Evolutionary conservation across 805 yeast species (phyloP), one percentile per base, ranked within the genome.

Genomic region (Saccharomycopsis synnaedendra): DNA sequence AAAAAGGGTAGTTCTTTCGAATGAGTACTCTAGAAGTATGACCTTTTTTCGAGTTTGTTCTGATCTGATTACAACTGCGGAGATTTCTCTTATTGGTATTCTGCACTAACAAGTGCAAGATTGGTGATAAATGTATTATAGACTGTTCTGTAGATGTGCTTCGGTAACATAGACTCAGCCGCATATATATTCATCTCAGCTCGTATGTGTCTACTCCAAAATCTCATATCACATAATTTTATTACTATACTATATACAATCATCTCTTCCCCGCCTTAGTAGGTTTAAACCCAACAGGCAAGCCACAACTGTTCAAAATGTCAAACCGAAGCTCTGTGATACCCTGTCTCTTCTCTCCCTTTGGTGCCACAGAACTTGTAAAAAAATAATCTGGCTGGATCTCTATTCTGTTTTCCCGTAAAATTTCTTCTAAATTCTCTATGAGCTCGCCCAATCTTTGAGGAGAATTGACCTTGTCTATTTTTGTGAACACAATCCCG

Each of bases 401-500:
- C 8, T 46, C 27, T 32, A 50, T 30, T 11, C 41, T 65, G 7
- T 71, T 63, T 3, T 65, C 64, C 3, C 60, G 56, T 28, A 77
- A 57, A 8, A 64, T 57, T 2, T 61, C 58, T n/a, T 70, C 64
- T 3, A 80, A 60, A 4, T 62, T 60, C n/a, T 59, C 57, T 31
- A 65, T 58, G 3, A 57, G 54, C 31, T 64, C 62, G 46, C 61
- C 58, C 33, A 52, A 42, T 34, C 59, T 31, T 27, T 39, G 19
- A 7, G 42, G 5, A 28, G 9, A 31, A n/a, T 57, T 45, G 4
- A 82, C 57, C 52, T 70, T 70, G 59, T 88, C 96, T 42, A 81
- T 74, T 57, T 87, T 87, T 30, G 94, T 87, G 60, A 86, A 75
- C 0, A 87, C 74, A 4, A 87, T 63, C 51, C 85, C 90, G 62